A percentile compares a stretch with the other conserved stretches of the same genome.
Conservation (phyloP, 2,329 filamentous ascomycete species). For the Aspergillus tubingensis region DNA sequence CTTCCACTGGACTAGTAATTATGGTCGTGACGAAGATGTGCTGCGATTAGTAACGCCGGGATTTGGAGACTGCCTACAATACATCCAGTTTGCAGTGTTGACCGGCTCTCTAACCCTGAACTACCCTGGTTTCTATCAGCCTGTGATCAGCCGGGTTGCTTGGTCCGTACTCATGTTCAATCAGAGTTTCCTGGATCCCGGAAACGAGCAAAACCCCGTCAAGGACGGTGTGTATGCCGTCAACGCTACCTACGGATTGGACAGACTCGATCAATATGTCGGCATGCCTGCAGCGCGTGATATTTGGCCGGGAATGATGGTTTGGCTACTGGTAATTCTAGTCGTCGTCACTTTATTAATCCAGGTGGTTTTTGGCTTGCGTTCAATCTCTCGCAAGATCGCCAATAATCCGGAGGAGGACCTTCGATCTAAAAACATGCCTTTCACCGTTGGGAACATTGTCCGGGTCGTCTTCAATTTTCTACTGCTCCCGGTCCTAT, state of each 20-base stretch:
- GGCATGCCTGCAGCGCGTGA: constrained; percentile 76
- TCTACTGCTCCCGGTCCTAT: constrained; percentile 82
- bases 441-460: constrained; percentile 77
- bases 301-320: constrained; percentile 90
- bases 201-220: constrained; percentile 65
- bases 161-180: constrained; percentile 96
- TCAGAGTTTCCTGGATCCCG: constrained; percentile 75
- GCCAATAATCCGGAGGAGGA: constrained; percentile 79
- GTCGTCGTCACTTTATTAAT: constrained; percentile 66
- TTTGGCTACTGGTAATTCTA: constrained; percentile 83
- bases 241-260: constrained; percentile 76
- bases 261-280: constrained; percentile 75
- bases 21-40: constrained; percentile 88
- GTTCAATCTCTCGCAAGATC: constrained; percentile 74
- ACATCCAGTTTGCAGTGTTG: constrained; percentile 88
- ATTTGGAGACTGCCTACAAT: constrained; percentile 94
- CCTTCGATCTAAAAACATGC: constrained; percentile 84
- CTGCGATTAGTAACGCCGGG: constrained; percentile 91
- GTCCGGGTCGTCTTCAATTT: constrained; percentile 90
- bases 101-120: constrained; percentile 83
- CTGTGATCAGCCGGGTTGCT: constrained; percentile 78
- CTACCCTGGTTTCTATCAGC: constrained; percentile 94
- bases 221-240: constrained; percentile 85
- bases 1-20: constrained; percentile 97
- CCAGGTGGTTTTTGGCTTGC: constrained; percentile 73